Base-by-base conservation (phyloP, 2,329 filamentous ascomycete genomes). In the Calcarisporium arbuscula region DNA sequence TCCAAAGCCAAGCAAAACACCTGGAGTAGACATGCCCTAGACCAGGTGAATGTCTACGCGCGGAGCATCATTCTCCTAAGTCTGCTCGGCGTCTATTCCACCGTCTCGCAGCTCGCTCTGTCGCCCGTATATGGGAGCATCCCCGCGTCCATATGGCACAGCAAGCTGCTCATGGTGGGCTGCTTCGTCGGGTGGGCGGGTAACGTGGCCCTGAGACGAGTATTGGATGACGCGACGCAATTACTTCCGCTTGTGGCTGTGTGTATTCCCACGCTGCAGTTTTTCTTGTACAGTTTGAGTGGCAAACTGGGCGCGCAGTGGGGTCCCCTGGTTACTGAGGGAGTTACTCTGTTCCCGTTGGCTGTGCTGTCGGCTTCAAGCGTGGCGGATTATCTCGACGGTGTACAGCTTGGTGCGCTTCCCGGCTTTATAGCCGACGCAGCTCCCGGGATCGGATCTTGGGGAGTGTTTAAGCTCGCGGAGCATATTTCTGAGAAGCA, bases 81-180 rank as follows among this genome's bases (percentile, higher is more conserved):
- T 22, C 43, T 63, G 20, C 46, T 61, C 28, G 84, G 80, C 28
- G 54, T 80, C 27, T 78, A 74, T 40, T 80, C 82, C 30, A 77
- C 80, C 42, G 74, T 82, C 38, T 90, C 85, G 1, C 77, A 86
- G 53, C 68, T 88, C 42, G 80, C 76, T 25, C 68, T 96, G 21
- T 85, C 87, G 15, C 92, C 92, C 3, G 83, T 94, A 9, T 96
- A 94, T 59, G 92, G 92, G 34, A 79, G 81, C 12, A 85, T 94
- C 23, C 85, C 90, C 2, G 70, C 87, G 1, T 72, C 76, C 2
- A 67, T 82, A 45, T 83, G 81, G 57, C 90, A 95, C 56, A 63
- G 70, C 33, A 73, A 74, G 52, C 70, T 79, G 40, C 65, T 87
- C 42, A 78, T 78, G 47, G 64, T 74, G 4, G 79, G 77, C 19